phyloP scores from a whole-genome alignment of 495 filamentous ascomycete genomes.

The Niebla homalea region DNA sequence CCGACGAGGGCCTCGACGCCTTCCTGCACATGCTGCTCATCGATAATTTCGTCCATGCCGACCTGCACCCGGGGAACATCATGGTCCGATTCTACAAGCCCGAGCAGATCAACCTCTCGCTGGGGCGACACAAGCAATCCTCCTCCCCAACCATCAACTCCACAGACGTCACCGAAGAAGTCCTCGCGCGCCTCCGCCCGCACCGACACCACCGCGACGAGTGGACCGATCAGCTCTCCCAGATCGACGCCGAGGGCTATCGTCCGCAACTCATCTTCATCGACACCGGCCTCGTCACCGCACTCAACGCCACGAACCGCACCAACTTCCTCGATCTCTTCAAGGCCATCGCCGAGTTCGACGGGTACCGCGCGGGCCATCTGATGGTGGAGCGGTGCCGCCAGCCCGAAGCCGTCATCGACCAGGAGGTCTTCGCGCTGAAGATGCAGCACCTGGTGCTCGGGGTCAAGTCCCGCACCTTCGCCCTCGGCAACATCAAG shows the following conservation, averaged over 20 bases:
- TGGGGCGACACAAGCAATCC: slow-evolving; percentile 35
- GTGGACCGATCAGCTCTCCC: slow-evolving; percentile 59
- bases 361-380: slow-evolving; percentile 88
- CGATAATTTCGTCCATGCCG: slow-evolving; percentile 98
- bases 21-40: slow-evolving; percentile 96
- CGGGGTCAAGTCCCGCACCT: slow-evolving; percentile 74
- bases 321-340: slow-evolving; percentile 93
- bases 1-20: slow-evolving; percentile 91
- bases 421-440: slow-evolving; percentile 78
- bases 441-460: slow-evolving; percentile 95
- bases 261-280: slow-evolving; percentile 95
- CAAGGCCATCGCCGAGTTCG: slow-evolving; percentile 89
- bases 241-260: slow-evolving; percentile 83
- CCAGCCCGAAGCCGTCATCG: slow-evolving; percentile 76
- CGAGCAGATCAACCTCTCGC: slow-evolving; percentile 49
- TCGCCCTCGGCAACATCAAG: slow-evolving; percentile 87
- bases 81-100: slow-evolving; percentile 98
- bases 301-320: slow-evolving; percentile 76
- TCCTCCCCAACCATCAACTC: slow-evolving; percentile 37
- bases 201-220: slow-evolving; percentile 46
- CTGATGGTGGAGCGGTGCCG: slow-evolving; percentile 93
- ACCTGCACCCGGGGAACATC: slow-evolving; percentile 96
- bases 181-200: slow-evolving; percentile 66
- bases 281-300: slow-evolving; percentile 90
- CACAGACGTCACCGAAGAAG: slow-evolving; percentile 74